These are phyloP conservation scores for Stachybotrys chlorohalonatus DNA, from an alignment of 2,329 filamentous ascomycete species.

Conservation along the genomic window DNA sequence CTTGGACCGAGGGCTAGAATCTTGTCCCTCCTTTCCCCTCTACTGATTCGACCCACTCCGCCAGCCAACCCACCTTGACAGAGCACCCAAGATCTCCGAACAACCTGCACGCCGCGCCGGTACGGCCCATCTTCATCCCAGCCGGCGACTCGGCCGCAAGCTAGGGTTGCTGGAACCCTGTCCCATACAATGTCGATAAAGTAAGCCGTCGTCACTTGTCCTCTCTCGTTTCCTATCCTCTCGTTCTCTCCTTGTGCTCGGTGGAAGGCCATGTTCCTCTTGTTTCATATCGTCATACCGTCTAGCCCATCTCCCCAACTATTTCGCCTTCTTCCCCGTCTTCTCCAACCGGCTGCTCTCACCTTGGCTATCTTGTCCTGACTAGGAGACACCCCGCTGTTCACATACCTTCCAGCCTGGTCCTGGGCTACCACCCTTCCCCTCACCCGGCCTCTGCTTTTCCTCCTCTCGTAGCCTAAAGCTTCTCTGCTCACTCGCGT, in stretches of 20 bases:
- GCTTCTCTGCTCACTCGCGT: too few relatives aligned
- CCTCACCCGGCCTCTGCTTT: too few relatives aligned
- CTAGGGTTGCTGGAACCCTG: constrained; percentile 25
- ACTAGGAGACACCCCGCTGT: too few relatives aligned
- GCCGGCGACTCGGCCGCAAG: constrained; percentile 12
- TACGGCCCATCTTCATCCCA: constrained; percentile 8
- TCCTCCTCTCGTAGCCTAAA: too few relatives aligned
- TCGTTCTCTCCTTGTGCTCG: constrained; percentile 1
- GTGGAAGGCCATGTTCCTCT: not conserved
- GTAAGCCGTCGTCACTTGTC: constrained; percentile 28
- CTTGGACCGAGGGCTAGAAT: not conserved
- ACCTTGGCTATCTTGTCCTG: too few relatives aligned
- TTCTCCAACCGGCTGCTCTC: too few relatives aligned
- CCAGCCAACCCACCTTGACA: not conserved
- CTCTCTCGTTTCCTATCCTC: constrained; percentile 6
- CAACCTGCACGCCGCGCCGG: constrained; percentile 20
- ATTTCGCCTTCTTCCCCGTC: too few relatives aligned
- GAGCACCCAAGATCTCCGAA: constrained; percentile 10
- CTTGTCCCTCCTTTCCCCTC: not conserved
- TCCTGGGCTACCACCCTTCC: too few relatives aligned
- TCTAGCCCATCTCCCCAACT: not conserved
- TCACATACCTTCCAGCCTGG: too few relatives aligned
- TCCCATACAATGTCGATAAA: constrained; percentile 43
- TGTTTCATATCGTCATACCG: not conserved
- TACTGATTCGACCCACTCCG: not conserved